Conservation (phyloP, 352 stramenopile genomes). For the Globisporangium cylindrosporum region DNA sequence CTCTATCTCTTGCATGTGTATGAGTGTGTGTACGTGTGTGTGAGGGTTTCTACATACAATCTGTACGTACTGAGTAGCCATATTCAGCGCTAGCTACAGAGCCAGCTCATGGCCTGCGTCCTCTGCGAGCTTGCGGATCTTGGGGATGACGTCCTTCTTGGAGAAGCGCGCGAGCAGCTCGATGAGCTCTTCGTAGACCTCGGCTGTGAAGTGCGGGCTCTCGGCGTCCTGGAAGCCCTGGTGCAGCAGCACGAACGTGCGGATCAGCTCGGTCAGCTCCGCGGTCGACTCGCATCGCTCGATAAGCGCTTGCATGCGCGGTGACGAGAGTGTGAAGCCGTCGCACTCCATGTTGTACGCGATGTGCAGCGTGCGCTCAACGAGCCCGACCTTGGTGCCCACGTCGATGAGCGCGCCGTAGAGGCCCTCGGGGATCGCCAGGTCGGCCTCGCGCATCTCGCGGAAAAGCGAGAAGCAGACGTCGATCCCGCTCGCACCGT, state of each 20-base stretch:
- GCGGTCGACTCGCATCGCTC: slow-evolving; percentile 35
- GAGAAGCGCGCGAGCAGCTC: slow-evolving; percentile 41
- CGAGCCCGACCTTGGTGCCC: slow-evolving; percentile 54
- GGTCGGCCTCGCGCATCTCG: slow-evolving; percentile 36
- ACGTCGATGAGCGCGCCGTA: slow-evolving; percentile 58
- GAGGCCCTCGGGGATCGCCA: slow-evolving; percentile 51
- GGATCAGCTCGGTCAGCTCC: slow-evolving; percentile 56
- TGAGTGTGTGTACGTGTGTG: not conserved
- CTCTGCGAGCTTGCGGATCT: slow-evolving; percentile 40
- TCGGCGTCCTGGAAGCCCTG: slow-evolving; percentile 29
- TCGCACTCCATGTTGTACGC: slow-evolving; percentile 87
- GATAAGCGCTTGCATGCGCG: slow-evolving; percentile 52
- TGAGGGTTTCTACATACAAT: not conserved
- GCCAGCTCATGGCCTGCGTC: slow-evolving; percentile 19
- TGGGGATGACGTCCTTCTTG: slow-evolving; percentile 38
- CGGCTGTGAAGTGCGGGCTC: slow-evolving; percentile 37
- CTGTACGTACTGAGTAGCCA: not conserved
- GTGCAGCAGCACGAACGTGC: slow-evolving; percentile 67
- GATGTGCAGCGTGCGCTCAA: slow-evolving; percentile 67
- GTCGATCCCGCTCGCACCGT: slow-evolving; percentile 59
- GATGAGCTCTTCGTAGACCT: slow-evolving; percentile 61
- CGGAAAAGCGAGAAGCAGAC: slow-evolving; percentile 69
- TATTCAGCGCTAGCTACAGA: slow-evolving; percentile 4
- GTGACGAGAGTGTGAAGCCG: slow-evolving; percentile 45
- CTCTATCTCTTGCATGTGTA: slow-evolving; percentile 3